A percentile compares a stretch with the other conserved stretches of the same genome.
These are phyloP conservation scores for Chlamydomonas incerta DNA, from an alignment of 139 green algal species.

Conservation along the genomic window DNA sequence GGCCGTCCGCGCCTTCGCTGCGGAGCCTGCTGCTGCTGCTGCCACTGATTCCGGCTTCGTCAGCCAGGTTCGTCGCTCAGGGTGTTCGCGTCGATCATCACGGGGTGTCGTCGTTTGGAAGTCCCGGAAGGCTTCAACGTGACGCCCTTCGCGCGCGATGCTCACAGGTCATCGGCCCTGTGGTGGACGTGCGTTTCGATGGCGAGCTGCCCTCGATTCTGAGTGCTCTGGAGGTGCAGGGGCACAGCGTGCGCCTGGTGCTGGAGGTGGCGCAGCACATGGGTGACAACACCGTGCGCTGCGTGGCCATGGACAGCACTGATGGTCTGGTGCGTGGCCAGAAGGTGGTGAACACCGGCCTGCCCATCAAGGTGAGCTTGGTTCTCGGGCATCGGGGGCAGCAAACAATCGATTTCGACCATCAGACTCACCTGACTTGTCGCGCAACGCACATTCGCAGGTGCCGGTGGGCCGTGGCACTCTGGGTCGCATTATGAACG, in stretches of 20 bases:
- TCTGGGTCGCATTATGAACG: conserved; percentile 99
- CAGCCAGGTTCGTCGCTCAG: conserved; percentile 26
- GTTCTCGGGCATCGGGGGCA: not conserved
- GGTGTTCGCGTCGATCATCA: conserved; percentile 12
- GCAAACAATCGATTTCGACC: not conserved
- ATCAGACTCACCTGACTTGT: not conserved
- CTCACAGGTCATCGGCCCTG: conserved; percentile 94
- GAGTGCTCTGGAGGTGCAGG: conserved; percentile 90
- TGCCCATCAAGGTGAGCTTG: conserved; percentile 89
- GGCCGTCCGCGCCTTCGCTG: conserved; percentile 19
- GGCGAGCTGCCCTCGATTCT: conserved; percentile 95
- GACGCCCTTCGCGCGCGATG: too few relatives aligned
- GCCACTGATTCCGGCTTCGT: conserved; percentile 24
- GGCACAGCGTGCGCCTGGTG: conserved; percentile 91
- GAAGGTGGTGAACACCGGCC: conserved; percentile 91
- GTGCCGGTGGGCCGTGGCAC: conserved; percentile 96
- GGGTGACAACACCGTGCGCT: conserved; percentile 96
- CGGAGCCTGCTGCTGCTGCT: conserved; percentile 36
- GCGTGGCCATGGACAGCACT: conserved; percentile 99
- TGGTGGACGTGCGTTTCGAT: conserved; percentile 98
- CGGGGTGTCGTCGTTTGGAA: not conserved
- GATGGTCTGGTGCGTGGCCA: conserved; percentile 96
- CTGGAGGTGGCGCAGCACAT: conserved; percentile 98
- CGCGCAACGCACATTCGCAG: conserved; percentile 56
- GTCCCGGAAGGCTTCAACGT: not conserved